Evolutionary conservation across 2,329 filamentous ascomycete species (phyloP).

Genomic region (Diaporthe velutina): DNA sequence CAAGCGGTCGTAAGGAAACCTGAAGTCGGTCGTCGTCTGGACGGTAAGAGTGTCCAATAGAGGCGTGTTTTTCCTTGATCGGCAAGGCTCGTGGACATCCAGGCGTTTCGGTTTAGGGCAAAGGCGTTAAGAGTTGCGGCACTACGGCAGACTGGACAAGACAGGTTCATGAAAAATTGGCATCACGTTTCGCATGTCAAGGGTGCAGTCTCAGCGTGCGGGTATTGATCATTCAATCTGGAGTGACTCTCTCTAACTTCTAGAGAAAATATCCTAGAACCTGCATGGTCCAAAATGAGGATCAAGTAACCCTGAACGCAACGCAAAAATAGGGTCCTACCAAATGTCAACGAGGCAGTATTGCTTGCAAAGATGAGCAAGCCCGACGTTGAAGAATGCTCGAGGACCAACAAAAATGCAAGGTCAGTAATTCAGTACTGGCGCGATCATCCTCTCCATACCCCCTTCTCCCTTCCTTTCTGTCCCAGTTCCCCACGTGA

Average conservation of each 20-base stretch:
- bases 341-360: background rate
- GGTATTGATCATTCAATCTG: background rate
- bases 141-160: slow-evolving; percentile 13
- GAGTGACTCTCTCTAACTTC: background rate
- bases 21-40: slow-evolving; percentile 36
- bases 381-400: background rate
- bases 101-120: slow-evolving; percentile 34
- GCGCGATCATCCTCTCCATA: background rate
- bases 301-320: background rate
- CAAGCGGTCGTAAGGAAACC: slow-evolving; percentile 60
- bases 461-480: background rate
- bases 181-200: background rate
- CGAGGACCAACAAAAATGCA: background rate
- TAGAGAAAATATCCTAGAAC: background rate
- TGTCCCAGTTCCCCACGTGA: background rate
- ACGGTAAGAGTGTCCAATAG: slow-evolving; percentile 38
- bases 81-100: background rate
- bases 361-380: slow-evolving; percentile 1
- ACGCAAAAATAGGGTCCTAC: background rate
- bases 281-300: background rate
- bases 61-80: background rate
- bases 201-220: background rate
- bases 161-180: slow-evolving; percentile 2
- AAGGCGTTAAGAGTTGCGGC: slow-evolving; percentile 19
- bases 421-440: background rate